Percentiles rank a stretch among this genome's conserved stretches.
These are phyloP conservation scores for Tricholoma sp. DNA, from an alignment of 768 basidiomycete genomes.

Conservation along the genomic window DNA sequence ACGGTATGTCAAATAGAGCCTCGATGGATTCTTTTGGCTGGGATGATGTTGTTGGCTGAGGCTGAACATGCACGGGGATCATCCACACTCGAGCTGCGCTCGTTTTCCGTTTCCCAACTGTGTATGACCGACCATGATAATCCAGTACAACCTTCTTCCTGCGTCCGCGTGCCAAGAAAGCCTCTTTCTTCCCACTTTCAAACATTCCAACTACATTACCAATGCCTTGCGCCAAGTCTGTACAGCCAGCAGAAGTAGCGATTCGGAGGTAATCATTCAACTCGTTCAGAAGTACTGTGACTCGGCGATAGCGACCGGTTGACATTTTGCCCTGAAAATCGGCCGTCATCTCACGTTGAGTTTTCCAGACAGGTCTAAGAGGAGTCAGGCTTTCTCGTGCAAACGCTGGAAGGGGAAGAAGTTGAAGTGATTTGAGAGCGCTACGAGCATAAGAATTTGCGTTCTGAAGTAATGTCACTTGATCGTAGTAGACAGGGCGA, in stretches of 20 bases:
- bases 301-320: conserved; percentile 63
- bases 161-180: conserved; percentile 40
- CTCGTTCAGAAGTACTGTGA: conserved; percentile 58
- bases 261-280: conserved; percentile 60
- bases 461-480: conserved; percentile 58
- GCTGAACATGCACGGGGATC: conserved; percentile 49
- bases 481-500: conserved; percentile 69
- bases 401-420: conserved; percentile 76
- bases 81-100: conserved; percentile 92
- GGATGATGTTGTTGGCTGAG: conserved; percentile 4
- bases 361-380: conserved; percentile 66
- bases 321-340: conserved; percentile 59
- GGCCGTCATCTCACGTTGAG: conserved; percentile 49
- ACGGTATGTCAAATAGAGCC: conserved; percentile 20
- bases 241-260: conserved; percentile 51
- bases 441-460: conserved; percentile 54
- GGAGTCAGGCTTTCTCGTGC: conserved; percentile 54
- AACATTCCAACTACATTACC: conserved; percentile 53
- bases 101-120: conserved; percentile 83
- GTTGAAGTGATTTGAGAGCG: conserved; percentile 57
- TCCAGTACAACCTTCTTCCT: conserved; percentile 63
- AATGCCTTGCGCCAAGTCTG: conserved; percentile 49
- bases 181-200: conserved; percentile 58
- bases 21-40: conserved; percentile 21
- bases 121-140: conserved; percentile 78